Percentiles rank a stretch among this genome's conserved stretches.
phyloP scores from a whole-genome alignment of 352 stramenopile species.

The Globisporangium ultimum region DNA sequence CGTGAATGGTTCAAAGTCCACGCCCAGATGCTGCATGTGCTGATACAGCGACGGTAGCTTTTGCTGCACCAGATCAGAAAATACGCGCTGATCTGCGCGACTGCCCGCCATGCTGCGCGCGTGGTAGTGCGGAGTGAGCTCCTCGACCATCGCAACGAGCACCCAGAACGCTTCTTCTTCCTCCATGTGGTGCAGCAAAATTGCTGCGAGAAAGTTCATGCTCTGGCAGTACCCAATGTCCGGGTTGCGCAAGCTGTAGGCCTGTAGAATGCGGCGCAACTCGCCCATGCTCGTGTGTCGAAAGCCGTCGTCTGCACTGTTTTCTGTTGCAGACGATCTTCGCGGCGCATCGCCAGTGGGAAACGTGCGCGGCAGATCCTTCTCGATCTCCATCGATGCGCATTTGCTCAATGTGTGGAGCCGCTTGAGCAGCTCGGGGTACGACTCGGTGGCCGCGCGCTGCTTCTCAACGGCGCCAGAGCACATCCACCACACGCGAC shows the following conservation, averaged over 20 bases:
- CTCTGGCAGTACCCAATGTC: conserved; percentile 88
- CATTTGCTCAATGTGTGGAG: conserved; percentile 59
- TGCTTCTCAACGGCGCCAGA: conserved; percentile 60
- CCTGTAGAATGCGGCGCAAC: conserved; percentile 76
- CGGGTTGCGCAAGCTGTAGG: conserved; percentile 83
- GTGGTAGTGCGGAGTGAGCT: conserved; percentile 89
- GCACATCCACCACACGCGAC: conserved; percentile 82
- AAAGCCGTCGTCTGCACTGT: conserved; percentile 14
- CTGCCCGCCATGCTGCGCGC: conserved; percentile 85
- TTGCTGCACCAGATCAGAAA: conserved; percentile 79
- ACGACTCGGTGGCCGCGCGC: conserved; percentile 39
- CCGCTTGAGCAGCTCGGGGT: conserved; percentile 47
- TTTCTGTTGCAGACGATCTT: too few species aligned
- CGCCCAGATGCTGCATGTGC: conserved; percentile 67
- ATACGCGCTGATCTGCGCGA: conserved; percentile 88
- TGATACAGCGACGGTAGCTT: conserved; percentile 74
- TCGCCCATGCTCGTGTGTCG: conserved; percentile 45
- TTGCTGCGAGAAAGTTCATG: conserved; percentile 85
- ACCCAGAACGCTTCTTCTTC: conserved; percentile 89
- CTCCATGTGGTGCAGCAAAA: conserved; percentile 78
- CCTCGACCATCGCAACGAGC: conserved; percentile 82
- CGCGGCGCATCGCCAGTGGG: conserved; percentile 26
- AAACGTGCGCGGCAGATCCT: conserved; percentile 85
- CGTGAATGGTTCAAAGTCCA: conserved; percentile 87
- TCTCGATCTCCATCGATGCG: conserved; percentile 84